A percentile compares a stretch with the other conserved stretches of the same genome.
phyloP scores from a whole-genome alignment of 257 asterid genomes.

The Leonotis leonurus region DNA sequence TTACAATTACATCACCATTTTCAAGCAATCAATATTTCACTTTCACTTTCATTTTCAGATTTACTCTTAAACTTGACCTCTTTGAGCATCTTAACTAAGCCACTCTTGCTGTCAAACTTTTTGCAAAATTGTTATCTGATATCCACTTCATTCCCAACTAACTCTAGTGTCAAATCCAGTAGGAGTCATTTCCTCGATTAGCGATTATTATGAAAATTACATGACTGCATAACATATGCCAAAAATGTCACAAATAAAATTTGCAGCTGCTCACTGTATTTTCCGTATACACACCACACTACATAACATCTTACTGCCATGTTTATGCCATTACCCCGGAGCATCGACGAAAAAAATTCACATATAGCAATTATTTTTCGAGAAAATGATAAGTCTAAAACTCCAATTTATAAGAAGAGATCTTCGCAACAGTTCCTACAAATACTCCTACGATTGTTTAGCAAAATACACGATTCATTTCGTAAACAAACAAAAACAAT shows the following conservation, averaged over 20 bases:
- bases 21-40: constrained; percentile 6
- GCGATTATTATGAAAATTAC: neutral
- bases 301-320: neutral
- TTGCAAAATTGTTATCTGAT: no score
- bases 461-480: neutral
- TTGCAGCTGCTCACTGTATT: neutral
- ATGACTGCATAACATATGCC: neutral
- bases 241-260: neutral
- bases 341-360: neutral
- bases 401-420: neutral
- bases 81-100: constrained; percentile 1
- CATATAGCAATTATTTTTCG: neutral
- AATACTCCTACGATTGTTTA: neutral
- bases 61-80: neutral
- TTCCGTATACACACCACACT: neutral
- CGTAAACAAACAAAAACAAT: neutral
- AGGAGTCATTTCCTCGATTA: neutral
- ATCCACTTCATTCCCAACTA: no score
- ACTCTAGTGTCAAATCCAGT: neutral
- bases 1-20: constrained; percentile 4
- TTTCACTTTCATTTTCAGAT: neutral
- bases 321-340: no score
- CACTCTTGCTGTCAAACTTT: no score
- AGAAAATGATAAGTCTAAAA: no score
- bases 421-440: neutral